Conservation (phyloP, 1,139 yeast species). For the Suhomyces guaymorum region DNA sequence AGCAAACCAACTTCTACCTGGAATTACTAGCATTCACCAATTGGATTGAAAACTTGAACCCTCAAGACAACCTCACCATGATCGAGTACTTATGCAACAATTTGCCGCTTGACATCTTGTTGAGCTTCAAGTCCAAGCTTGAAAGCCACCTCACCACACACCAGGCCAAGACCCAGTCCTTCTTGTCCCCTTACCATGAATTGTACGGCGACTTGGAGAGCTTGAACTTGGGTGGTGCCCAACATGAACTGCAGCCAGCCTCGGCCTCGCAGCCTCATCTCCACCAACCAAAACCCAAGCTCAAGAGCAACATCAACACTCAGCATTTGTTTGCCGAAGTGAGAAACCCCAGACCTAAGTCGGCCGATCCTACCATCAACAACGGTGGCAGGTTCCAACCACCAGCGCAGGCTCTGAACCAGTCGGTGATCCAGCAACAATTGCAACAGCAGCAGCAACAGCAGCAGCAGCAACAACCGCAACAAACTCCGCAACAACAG, state of each 20-base stretch:
- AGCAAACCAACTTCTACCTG: conserved; percentile 32
- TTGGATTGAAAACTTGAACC: conserved; percentile 61
- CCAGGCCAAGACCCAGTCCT: conserved; percentile 14
- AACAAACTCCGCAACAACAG: conserved; percentile 22
- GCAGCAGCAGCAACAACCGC: conserved; percentile 23
- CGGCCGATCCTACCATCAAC: conserved; percentile 40
- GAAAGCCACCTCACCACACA: conserved; percentile 35
- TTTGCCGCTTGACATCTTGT: conserved; percentile 50
- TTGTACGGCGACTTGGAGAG: conserved; percentile 33
- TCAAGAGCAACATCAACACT: conserved; percentile 20
- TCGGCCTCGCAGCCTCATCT: conserved; percentile 19
- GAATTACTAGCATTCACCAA: conserved; percentile 53
- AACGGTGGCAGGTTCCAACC: conserved; percentile 6
- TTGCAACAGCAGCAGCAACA: conserved; percentile 21
- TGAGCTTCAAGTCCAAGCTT: conserved; percentile 44
- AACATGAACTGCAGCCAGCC: conserved; percentile 1
- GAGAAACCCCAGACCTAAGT: conserved; percentile 38
- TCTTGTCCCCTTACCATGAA: conserved; percentile 20
- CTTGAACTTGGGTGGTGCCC: conserved; percentile 23
- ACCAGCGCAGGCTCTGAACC: no score
- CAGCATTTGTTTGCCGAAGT: conserved; percentile 33
- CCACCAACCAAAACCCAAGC: conserved; percentile 38
- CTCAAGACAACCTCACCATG: conserved; percentile 58
- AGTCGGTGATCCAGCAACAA: conserved; percentile 14
- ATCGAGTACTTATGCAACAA: conserved; percentile 57